Percentiles rank a stretch among this genome's conserved stretches.
Evolutionary conservation across 1,284 basidiomycete species (phyloP).

Genomic region (Rhodofomes roseus): DNA sequence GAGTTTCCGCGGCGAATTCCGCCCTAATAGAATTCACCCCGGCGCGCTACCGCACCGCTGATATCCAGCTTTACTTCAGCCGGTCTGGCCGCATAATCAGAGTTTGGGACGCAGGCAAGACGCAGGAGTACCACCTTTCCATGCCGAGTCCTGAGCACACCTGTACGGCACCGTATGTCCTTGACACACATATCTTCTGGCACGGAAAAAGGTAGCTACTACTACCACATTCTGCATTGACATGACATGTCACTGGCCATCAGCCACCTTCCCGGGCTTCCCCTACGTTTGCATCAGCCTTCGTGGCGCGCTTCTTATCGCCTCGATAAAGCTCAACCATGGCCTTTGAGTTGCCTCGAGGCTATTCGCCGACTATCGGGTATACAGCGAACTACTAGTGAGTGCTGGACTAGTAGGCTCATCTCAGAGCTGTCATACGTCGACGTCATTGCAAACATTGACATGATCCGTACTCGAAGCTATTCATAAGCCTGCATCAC

Average conservation of each 20-base stretch:
- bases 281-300: neutral
- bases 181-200: no score
- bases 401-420: neutral
- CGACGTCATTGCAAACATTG: neutral
- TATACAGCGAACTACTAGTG: neutral
- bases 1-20: no score
- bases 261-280: conserved; percentile 1
- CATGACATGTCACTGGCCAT: neutral
- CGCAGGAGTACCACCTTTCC: no score
- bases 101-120: no score
- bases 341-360: neutral
- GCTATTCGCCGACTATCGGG: neutral
- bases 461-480: neutral
- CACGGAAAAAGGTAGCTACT: no score
- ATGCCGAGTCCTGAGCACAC: no score
- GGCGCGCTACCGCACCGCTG: no score
- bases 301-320: neutral
- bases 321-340: neutral
- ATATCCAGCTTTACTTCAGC: no score
- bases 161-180: no score
- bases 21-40: no score
- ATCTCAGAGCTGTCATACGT: neutral
- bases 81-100: no score
- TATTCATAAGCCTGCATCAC: neutral
- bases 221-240: no score